Evolutionary conservation across 805 yeast genomes (phyloP), one percentile per base, ranked within the genome.

Genomic region (Candida nonsorbophila): DNA sequence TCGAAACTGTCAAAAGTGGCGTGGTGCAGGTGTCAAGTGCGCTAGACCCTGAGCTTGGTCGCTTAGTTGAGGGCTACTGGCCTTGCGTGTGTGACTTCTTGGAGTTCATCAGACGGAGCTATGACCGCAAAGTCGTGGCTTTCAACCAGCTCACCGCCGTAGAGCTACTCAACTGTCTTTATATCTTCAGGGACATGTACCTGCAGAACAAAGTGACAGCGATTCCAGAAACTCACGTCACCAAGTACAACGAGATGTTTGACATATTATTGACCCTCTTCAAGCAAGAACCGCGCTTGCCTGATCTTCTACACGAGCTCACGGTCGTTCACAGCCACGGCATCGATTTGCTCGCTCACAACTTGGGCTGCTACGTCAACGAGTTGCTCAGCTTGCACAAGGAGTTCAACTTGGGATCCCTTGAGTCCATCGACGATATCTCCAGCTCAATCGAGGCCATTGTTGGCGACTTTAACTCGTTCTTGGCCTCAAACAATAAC

Each of bases 91-190:
- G 35, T 9, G 40, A 27, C 14, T 45, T 55, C 27, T 37, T 44
- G 17, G 27, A 34, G 12, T 55, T 53, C 28, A 35, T 53, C 24
- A 13, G 18, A 6, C 28, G 33, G 7, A 47, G 52, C 5, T 53
- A 49, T 30, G 42, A 35, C 16, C 19, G 40, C 23, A 49, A 51
- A 28, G 37, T 53, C 34, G 32, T 32, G 5, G 27, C 33, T 14
- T 51, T 51, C 22, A 38, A 32, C 7, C 51, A 53, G 26, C 44
- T 54, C 27, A 47, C 55, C 4, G 25, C 50, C 4, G 25, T 40
- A 7, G 59, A 55, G 30, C 31, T 53, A 9, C 41, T 45, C 36
- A 53, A 50, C 34, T 42, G 47, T 12, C 33, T 53, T 23, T 50
- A 55, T 32, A 42, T 47, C 12, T 55, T 49, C 39, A 50, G 46